Base-by-base conservation (phyloP, 495 filamentous ascomycete species). In the Schizothecium vesticola region DNA sequence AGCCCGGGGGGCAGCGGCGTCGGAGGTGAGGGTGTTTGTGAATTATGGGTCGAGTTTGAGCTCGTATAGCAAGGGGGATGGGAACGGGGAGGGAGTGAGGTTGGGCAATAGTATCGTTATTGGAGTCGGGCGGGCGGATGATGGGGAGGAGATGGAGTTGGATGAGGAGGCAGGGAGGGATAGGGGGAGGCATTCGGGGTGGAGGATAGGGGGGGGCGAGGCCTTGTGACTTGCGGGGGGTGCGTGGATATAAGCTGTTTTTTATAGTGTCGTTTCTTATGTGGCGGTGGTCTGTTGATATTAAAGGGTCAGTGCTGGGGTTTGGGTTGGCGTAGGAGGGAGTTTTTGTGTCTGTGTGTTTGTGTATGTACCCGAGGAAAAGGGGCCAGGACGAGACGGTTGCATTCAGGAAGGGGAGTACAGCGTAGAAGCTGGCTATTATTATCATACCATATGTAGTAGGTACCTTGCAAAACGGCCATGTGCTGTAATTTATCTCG, bases 31-130 rank as follows among this genome's bases (percentile, higher is more conserved):
- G 21, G 70, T 74, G 25, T 63, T 70, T 57, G 67, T 74, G 11
- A 68, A 74, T 29, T 74, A 74, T 60, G 71, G 71, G 1, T 62
- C 69, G 3, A 73, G 69, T 26, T 58, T 73, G 43, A 73, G 65
- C 25, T 62, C 43, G 16, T 51, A 51, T 51, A 51, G 16, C 19
- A 51, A 19, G 43, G 19, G 64, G 19, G 69, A 68, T 24, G 28
- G 28, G n/a, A 61, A 51, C 3, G 61, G 51, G 3, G 69, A 64
- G 58, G 66, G 69, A 13, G 63, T 69, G 26, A 62, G 55, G 33
- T 11, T 73, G 58, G 71, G 71, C 10, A 73, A 73, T 33, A 73
- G 65, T 19, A 66, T 73, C 19, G 66, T 71, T 16, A 73, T 73
- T 67, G 67, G 56, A 16, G 43, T 51, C 5, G 43, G 43, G 16